Conservation (phyloP, 2,329 filamentous ascomycete genomes). For the Zymoseptoria crescenta region DNA sequence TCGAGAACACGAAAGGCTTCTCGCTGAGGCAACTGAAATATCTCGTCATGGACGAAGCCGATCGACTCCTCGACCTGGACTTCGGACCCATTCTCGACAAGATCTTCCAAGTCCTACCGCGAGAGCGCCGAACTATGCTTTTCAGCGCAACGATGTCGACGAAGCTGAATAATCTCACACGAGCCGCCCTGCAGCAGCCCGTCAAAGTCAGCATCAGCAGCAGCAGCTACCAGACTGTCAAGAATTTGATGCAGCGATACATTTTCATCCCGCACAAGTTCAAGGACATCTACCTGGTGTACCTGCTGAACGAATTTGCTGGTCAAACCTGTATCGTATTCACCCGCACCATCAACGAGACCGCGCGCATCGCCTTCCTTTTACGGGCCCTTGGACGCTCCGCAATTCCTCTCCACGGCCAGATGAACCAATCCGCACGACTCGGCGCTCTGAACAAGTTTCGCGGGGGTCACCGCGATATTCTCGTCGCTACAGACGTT, state of each 20-base stretch:
- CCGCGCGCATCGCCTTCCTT: slow-evolving; percentile 75
- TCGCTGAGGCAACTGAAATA: slow-evolving; percentile 74
- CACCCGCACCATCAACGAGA: slow-evolving; percentile 83
- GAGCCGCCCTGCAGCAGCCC: slow-evolving; percentile 79
- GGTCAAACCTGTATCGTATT: slow-evolving; percentile 89
- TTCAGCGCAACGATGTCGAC: slow-evolving; percentile 93
- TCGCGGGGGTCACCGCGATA: slow-evolving; percentile 67
- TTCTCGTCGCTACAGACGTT: slow-evolving; percentile 90
- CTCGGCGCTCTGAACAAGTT: slow-evolving; percentile 88
- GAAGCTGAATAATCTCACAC: slow-evolving; percentile 86
- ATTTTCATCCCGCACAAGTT: slow-evolving; percentile 76
- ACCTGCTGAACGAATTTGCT: slow-evolving; percentile 74
- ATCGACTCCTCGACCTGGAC: slow-evolving; percentile 84
- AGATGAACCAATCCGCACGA: slow-evolving; percentile 79
- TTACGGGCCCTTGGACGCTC: slow-evolving; percentile 78
- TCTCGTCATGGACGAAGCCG: slow-evolving; percentile 91
- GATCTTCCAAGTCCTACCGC: slow-evolving; percentile 79
- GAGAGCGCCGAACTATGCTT: slow-evolving; percentile 71
- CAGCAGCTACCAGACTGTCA: slow-evolving; percentile 84
- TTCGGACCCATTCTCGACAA: slow-evolving; percentile 91
- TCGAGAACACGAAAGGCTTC: slow-evolving; percentile 96
- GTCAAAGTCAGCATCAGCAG: slow-evolving; percentile 72
- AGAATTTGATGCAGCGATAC: slow-evolving; percentile 78
- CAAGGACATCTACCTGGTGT: slow-evolving; percentile 86
- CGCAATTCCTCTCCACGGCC: slow-evolving; percentile 87